A percentile compares a stretch with the other conserved stretches of the same genome.
These are phyloP conservation scores for Apiospora marii DNA, from an alignment of 2,329 filamentous ascomycete genomes.

Conservation along the genomic window DNA sequence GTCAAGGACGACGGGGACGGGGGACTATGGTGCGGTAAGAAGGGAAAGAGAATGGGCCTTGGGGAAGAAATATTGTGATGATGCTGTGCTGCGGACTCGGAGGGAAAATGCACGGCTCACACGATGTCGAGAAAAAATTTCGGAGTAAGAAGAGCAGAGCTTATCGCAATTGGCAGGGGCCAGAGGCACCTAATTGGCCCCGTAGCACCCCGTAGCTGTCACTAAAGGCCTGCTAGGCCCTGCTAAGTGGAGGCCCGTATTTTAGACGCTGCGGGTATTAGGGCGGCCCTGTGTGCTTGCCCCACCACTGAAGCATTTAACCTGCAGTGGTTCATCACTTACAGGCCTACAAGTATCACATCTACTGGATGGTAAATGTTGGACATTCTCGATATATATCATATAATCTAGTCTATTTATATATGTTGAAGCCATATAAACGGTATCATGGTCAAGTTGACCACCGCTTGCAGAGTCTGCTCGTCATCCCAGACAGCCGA, in stretches of 20 bases:
- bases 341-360: not conserved
- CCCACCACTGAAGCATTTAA: not conserved
- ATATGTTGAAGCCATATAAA: not conserved
- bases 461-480: not conserved
- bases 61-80: conserved; percentile 5
- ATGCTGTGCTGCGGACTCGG: conserved; percentile 14
- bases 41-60: conserved; percentile 5
- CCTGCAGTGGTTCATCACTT: not conserved
- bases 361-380: not conserved
- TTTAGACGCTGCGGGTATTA: conserved; percentile 9
- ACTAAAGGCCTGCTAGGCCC: not conserved
- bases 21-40: not conserved
- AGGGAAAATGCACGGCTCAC: conserved; percentile 9
- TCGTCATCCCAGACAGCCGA: not conserved
- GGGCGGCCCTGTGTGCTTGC: not conserved
- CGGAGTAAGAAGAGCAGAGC: conserved; percentile 4
- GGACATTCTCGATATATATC: not conserved
- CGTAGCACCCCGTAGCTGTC: not conserved
- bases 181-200: conserved; percentile 8
- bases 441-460: not conserved
- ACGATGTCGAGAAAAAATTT: conserved; percentile 18
- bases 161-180: conserved; percentile 15
- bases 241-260: conserved; percentile 15
- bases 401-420: not conserved
- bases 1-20: not conserved